Evolutionary conservation across 2,329 filamentous ascomycete species (phyloP), one percentile per base, ranked within the genome.

Genomic region (Ophiostoma ulmi): DNA sequence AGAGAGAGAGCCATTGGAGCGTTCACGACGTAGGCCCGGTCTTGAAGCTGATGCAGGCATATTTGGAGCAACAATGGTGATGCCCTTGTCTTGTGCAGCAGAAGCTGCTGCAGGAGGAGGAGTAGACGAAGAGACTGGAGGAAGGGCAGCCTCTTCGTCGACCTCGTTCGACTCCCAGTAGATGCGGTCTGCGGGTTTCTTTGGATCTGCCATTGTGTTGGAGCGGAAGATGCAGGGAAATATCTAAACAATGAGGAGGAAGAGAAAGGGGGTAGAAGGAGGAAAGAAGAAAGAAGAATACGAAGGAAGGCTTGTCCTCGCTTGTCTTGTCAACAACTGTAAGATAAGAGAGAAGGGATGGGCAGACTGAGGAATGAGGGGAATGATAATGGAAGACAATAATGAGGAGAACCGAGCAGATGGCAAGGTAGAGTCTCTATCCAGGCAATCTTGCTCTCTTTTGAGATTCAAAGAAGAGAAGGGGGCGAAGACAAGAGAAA

Each of bases 1-100:
- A 3, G 73, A 73, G 44, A 74, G 10, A 6, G 73, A 74, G 14
- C 72, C 73, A 44, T 64, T 68, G 5, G 73, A 74, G 31, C 48
- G 68, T 17, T 61, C 44, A n/a, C 68, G 73, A 7, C 38, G 48
- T 64, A 74, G 65, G 20, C 20, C 67, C 17, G 70, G 71, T 4
- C 67, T 63, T 2, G 58, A n/a, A 41, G 38, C 31, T n/a, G 39
- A 35, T 5, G 65, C 63, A 39, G 63, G 36, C 20, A 39, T 36
- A 5, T 20, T 7, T 22, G 64, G 36, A 22, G 64, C 36, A 22
- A 44, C 64, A 26, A 66, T 35, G 8, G 36, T 66, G 38, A 44
- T 39, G 38, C 26, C 17, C 38, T 48, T 63, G 31, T 58, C 48
- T 17, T 58, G 52, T 48, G 44, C n/a, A 20, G 44, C 17, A 48